These are phyloP conservation scores for Cercospora canescens DNA, from an alignment of 2,329 filamentous ascomycete genomes.

Conservation along the genomic window DNA sequence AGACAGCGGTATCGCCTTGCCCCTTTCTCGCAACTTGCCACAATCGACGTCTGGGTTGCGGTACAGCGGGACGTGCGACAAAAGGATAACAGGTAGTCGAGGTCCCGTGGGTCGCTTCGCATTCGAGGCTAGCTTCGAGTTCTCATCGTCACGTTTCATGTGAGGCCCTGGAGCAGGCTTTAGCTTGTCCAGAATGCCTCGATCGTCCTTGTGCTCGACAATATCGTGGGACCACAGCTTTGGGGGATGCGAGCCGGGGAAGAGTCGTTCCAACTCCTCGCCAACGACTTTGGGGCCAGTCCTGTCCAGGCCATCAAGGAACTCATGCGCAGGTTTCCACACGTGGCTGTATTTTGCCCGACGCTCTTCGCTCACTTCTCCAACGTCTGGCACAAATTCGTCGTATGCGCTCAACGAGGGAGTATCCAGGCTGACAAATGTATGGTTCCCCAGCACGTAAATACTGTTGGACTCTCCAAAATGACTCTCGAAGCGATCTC, in stretches of 20 bases:
- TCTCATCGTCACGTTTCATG: slow-evolving; percentile 5
- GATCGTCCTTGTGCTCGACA: slow-evolving; percentile 28
- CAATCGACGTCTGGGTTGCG: slow-evolving; percentile 81
- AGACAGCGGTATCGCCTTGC: slow-evolving; percentile 76
- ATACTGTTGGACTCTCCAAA: slow-evolving; percentile 92
- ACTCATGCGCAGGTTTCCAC: slow-evolving; percentile 74
- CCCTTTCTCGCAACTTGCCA: slow-evolving; percentile 81
- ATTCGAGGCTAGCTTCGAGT: neutral
- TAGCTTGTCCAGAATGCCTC: slow-evolving; percentile 1
- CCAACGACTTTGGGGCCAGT: slow-evolving; percentile 68
- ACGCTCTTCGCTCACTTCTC: slow-evolving; percentile 51
- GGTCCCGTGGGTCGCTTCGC: slow-evolving; percentile 22
- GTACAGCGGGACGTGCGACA: slow-evolving; percentile 89
- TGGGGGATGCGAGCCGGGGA: slow-evolving; percentile 39
- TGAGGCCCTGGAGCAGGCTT: slow-evolving; percentile 5
- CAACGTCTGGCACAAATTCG: slow-evolving; percentile 55
- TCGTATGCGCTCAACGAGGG: slow-evolving; percentile 80
- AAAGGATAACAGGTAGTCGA: slow-evolving; percentile 81
- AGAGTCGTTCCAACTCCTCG: slow-evolving; percentile 57
- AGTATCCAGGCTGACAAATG: slow-evolving; percentile 86
- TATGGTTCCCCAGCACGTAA: slow-evolving; percentile 91
- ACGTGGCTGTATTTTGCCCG: slow-evolving; percentile 47
- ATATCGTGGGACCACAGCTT: slow-evolving; percentile 37
- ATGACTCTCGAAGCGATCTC: slow-evolving; percentile 79
- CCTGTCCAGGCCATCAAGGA: slow-evolving; percentile 66